A percentile compares a stretch with the other conserved stretches of the same genome.
phyloP scores from a whole-genome alignment of 2,329 filamentous ascomycete species.

The Thelonectria discophora region DNA sequence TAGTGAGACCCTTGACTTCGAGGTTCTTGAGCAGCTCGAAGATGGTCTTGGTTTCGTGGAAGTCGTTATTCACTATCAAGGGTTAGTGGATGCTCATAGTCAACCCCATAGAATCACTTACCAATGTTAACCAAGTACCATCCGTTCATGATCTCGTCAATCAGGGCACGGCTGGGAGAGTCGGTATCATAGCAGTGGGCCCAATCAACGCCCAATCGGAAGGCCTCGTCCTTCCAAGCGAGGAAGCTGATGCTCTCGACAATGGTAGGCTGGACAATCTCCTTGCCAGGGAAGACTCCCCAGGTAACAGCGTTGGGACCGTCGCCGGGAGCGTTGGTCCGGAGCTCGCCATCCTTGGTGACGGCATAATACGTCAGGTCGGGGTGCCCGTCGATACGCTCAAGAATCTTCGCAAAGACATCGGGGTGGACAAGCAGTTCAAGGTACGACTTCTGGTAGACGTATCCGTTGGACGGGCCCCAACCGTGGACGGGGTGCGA shows the following conservation, averaged over 20 bases:
- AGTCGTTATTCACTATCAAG: slow-evolving; percentile 91
- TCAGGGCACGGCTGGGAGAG: slow-evolving; percentile 80
- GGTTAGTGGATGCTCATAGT: slow-evolving; percentile 11
- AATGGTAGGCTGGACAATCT: slow-evolving; percentile 99
- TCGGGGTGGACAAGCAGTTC: slow-evolving; percentile 88
- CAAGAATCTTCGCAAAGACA: slow-evolving; percentile 78
- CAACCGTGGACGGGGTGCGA: slow-evolving; percentile 88
- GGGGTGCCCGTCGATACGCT: slow-evolving; percentile 78
- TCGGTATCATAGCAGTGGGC: slow-evolving; percentile 84
- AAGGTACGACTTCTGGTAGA: slow-evolving; percentile 98
- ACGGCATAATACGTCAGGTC: slow-evolving; percentile 96
- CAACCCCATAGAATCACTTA: slow-evolving; percentile 53
- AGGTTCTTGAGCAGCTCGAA: slow-evolving; percentile 88
- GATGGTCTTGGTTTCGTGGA: slow-evolving; percentile 83
- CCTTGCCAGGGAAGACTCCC: slow-evolving; percentile 98
- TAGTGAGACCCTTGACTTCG: slow-evolving; percentile 70
- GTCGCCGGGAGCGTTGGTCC: slow-evolving; percentile 84
- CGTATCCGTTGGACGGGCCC: slow-evolving; percentile 94
- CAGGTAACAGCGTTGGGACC: slow-evolving; percentile 98
- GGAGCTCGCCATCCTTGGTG: slow-evolving; percentile 81
- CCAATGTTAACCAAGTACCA: slow-evolving; percentile 97
- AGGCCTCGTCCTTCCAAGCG: slow-evolving; percentile 98
- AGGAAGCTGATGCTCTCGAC: slow-evolving; percentile 98
- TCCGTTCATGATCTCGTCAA: slow-evolving; percentile 83
- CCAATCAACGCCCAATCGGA: slow-evolving; percentile 91